A percentile compares a stretch with the other conserved stretches of the same genome.
phyloP scores from a whole-genome alignment of 805 yeast species.

The Candida jianshihensis region DNA sequence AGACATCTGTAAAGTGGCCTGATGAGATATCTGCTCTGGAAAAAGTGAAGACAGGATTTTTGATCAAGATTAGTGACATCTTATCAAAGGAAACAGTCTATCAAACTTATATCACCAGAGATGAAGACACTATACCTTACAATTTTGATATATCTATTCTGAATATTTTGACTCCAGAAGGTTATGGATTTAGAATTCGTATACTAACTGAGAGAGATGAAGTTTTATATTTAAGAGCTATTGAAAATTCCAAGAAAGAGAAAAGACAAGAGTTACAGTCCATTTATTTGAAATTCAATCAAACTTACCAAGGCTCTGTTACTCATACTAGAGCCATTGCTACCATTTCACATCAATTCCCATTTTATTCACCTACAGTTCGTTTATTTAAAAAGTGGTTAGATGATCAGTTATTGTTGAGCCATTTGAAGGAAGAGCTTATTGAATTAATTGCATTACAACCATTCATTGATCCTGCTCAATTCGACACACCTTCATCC shows the following conservation, averaged over 20 bases:
- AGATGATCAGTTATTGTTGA: constrained; percentile 67
- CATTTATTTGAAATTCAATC: constrained; percentile 55
- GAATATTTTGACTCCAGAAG: constrained; percentile 77
- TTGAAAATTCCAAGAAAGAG: constrained; percentile 56
- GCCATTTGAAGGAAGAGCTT: constrained; percentile 71
- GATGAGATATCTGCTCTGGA: constrained; percentile 82
- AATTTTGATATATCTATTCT: constrained; percentile 51
- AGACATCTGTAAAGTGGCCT: constrained; percentile 91
- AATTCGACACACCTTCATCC: constrained; percentile 76
- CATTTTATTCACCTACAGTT: constrained; percentile 70
- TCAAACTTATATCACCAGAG: constrained; percentile 55
- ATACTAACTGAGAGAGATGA: constrained; percentile 83
- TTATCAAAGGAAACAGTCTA: constrained; percentile 43
- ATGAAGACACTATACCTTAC: constrained; percentile 55
- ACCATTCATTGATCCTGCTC: constrained; percentile 81
- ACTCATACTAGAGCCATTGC: constrained; percentile 79
- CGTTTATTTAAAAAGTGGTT: constrained; percentile 88
- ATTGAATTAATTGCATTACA: constrained; percentile 77
- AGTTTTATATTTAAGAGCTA: constrained; percentile 62
- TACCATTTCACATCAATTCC: constrained; percentile 63
- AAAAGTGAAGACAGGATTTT: constrained; percentile 83
- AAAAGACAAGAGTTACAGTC: constrained; percentile 51
- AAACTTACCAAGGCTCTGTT: constrained; percentile 56
- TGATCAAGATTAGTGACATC: constrained; percentile 58
- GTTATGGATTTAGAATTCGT: constrained; percentile 76